Conservation (phyloP, 352 stramenopile species). For the Phytophthora hibernalis region DNA sequence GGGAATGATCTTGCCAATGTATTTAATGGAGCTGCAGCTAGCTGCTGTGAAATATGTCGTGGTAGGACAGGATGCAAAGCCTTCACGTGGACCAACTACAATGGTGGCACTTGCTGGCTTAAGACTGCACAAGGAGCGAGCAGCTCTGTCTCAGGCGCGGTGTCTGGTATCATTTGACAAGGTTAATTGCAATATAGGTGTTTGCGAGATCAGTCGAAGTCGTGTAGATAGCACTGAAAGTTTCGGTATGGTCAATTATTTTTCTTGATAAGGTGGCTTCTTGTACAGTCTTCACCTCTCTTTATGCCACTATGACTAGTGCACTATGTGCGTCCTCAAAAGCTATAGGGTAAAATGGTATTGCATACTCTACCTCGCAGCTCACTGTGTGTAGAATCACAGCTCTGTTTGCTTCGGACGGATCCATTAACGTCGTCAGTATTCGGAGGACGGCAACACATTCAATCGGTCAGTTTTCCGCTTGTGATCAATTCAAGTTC, state of each 20-base stretch:
- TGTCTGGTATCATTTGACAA: slow-evolving; percentile 33
- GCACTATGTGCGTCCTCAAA: slow-evolving; percentile 16
- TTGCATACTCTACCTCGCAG: slow-evolving; percentile 2
- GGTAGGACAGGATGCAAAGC: slow-evolving; percentile 38
- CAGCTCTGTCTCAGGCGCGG: slow-evolving; percentile 24
- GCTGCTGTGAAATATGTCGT: slow-evolving; percentile 42
- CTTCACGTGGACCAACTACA: slow-evolving; percentile 64
- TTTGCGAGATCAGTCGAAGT: no score
- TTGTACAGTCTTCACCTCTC: no score
- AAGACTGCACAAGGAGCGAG: slow-evolving; percentile 41
- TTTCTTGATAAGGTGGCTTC: no score
- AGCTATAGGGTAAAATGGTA: slow-evolving; percentile 18
- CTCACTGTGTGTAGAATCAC: slow-evolving; percentile 17
- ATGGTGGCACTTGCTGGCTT: slow-evolving; percentile 64
- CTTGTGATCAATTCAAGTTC: slow-evolving; percentile 15
- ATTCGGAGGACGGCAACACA: slow-evolving; percentile 2
- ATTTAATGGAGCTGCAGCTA: slow-evolving; percentile 20
- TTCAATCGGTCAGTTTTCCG: slow-evolving; percentile 1
- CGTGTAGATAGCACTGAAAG: no score
- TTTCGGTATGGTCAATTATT: no score
- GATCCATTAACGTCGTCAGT: slow-evolving; percentile 20
- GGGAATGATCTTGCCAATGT: slow-evolving; percentile 47
- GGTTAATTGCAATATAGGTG: no score
- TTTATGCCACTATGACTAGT: neutral
- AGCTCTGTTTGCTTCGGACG: slow-evolving; percentile 12